A percentile compares a stretch with the other conserved stretches of the same genome.
These are phyloP conservation scores for Aspergillus sparsus DNA, from an alignment of 495 filamentous ascomycete genomes.

Conservation along the genomic window DNA sequence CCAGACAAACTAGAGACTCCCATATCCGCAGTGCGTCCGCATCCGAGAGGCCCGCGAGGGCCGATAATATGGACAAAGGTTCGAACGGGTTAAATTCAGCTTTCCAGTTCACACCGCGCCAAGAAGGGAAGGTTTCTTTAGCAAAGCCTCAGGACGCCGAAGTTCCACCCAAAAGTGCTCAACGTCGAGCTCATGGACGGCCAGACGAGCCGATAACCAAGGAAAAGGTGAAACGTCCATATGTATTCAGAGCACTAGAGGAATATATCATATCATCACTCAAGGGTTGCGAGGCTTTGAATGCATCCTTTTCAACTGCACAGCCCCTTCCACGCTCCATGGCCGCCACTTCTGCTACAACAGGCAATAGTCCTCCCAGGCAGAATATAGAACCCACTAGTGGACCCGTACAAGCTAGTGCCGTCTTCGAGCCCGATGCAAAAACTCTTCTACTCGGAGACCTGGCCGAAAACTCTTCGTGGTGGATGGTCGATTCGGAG, in stretches of 20 bases:
- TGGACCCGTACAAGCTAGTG: conserved; percentile 22
- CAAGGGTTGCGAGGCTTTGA: conserved; percentile 68
- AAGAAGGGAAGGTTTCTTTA: conserved; percentile 26
- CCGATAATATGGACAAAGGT: conserved; percentile 22
- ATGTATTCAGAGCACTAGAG: conserved; percentile 71
- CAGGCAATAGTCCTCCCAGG: conserved; percentile 31
- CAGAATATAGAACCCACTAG: conserved; percentile 30
- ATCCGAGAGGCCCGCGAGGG: conserved; percentile 26
- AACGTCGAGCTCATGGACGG: conserved; percentile 23
- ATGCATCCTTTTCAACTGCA: conserved; percentile 62
- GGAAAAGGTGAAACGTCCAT: conserved; percentile 26
- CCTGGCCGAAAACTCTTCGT: conserved; percentile 78
- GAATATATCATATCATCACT: conserved; percentile 72
- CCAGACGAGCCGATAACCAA: conserved; percentile 22
- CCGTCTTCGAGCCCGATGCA: conserved; percentile 63
- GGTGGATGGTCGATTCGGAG: conserved; percentile 69
- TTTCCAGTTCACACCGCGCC: conserved; percentile 22
- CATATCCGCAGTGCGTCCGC: conserved; percentile 37
- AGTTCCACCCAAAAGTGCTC: conserved; percentile 24
- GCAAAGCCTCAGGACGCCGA: conserved; percentile 34
- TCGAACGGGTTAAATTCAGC: conserved; percentile 15
- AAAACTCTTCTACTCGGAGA: conserved; percentile 80
- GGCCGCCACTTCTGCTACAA: conserved; percentile 15
- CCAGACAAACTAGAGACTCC: conserved; percentile 23
- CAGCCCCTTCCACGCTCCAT: conserved; percentile 25